A percentile compares a stretch with the other conserved stretches of the same genome.
These are phyloP conservation scores for Bipolaris cookei DNA, from an alignment of 2,329 filamentous ascomycete genomes.

Conservation along the genomic window DNA sequence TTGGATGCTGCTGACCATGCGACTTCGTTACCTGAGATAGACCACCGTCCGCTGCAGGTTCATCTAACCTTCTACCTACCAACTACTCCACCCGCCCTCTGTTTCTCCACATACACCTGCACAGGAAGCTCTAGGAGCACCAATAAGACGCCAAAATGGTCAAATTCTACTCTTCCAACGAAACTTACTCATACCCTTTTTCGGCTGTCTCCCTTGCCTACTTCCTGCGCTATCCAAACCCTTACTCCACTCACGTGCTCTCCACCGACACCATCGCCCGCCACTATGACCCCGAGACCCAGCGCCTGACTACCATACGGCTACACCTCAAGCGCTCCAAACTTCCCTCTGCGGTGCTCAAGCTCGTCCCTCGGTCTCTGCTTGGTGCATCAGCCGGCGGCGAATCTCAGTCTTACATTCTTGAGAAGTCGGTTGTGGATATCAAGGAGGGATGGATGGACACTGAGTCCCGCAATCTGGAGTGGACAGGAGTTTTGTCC, in stretches of 20 bases:
- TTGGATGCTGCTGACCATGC: conserved; percentile 42
- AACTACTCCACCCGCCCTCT: neutral
- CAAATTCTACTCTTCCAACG: conserved; percentile 63
- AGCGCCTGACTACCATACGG: conserved; percentile 77
- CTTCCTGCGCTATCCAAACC: conserved; percentile 88
- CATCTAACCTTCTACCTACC: conserved; percentile 22
- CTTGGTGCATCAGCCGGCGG: conserved; percentile 65
- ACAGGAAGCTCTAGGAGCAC: neutral
- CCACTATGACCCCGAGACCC: conserved; percentile 73
- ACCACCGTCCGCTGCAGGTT: conserved; percentile 30
- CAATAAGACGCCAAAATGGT: conserved; percentile 50
- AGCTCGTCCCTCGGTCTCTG: conserved; percentile 72
- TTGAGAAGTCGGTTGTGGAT: conserved; percentile 80
- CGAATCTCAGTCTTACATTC: conserved; percentile 77
- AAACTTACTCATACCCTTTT: conserved; percentile 81
- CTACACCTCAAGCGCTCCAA: conserved; percentile 83
- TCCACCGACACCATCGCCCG: conserved; percentile 83
- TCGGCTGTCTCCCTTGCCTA: conserved; percentile 86
- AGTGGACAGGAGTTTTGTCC: conserved; percentile 80
- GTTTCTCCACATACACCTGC: neutral
- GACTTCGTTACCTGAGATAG: conserved; percentile 29
- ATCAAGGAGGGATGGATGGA: conserved; percentile 82
- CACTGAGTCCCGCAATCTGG: conserved; percentile 80
- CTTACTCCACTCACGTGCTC: conserved; percentile 80
- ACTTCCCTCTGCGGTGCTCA: conserved; percentile 74